Evolutionary conservation across 2,329 filamentous ascomycete species (phyloP).

Genomic region (Microdochium bolleyi): DNA sequence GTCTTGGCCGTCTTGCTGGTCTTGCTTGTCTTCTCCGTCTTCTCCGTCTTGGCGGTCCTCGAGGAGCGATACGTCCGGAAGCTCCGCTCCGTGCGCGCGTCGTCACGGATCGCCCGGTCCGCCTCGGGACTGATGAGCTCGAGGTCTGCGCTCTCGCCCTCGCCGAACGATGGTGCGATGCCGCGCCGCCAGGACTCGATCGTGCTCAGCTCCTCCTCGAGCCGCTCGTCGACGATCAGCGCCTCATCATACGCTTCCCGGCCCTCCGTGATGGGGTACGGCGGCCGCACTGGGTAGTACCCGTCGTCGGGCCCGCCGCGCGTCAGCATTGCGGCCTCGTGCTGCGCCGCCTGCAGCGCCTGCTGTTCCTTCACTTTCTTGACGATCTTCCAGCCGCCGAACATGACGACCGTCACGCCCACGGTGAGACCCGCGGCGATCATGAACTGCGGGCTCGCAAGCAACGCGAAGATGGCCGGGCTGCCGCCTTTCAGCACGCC

Average conservation of each 20-base stretch:
- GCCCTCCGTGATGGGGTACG: slow-evolving; percentile 15
- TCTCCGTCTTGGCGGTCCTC: slow-evolving; percentile 15
- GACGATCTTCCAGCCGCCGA: slow-evolving; percentile 96
- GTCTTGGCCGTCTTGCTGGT: slow-evolving; percentile 11
- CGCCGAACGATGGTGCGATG: slow-evolving; percentile 38
- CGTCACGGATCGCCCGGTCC: slow-evolving; percentile 35
- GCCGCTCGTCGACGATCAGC: slow-evolving; percentile 41
- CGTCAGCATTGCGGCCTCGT: slow-evolving; percentile 2
- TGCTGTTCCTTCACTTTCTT: slow-evolving; percentile 61
- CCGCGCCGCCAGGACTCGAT: slow-evolving; percentile 54
- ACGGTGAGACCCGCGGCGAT: slow-evolving; percentile 85
- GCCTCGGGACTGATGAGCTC: slow-evolving; percentile 52
- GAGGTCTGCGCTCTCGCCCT: slow-evolving; percentile 39
- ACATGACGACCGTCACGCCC: slow-evolving; percentile 90
- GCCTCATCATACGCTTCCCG: no score
- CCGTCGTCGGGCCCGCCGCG: slow-evolving; percentile 1
- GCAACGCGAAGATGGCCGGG: slow-evolving; percentile 76
- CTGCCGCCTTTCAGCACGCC: slow-evolving; percentile 69
- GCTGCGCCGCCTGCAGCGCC: slow-evolving; percentile 7
- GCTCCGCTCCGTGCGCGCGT: slow-evolving; percentile 20
- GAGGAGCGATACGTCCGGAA: slow-evolving; percentile 13
- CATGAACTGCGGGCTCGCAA: slow-evolving; percentile 87
- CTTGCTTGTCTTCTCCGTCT: slow-evolving; percentile 19
- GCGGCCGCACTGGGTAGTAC: slow-evolving; percentile 5
- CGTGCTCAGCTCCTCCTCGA: slow-evolving; percentile 49